Evolutionary conservation across 208 protist genomes (phyloP), one percentile per base, ranked within the genome.

Genomic region (Leishmania martiniquensis): DNA sequence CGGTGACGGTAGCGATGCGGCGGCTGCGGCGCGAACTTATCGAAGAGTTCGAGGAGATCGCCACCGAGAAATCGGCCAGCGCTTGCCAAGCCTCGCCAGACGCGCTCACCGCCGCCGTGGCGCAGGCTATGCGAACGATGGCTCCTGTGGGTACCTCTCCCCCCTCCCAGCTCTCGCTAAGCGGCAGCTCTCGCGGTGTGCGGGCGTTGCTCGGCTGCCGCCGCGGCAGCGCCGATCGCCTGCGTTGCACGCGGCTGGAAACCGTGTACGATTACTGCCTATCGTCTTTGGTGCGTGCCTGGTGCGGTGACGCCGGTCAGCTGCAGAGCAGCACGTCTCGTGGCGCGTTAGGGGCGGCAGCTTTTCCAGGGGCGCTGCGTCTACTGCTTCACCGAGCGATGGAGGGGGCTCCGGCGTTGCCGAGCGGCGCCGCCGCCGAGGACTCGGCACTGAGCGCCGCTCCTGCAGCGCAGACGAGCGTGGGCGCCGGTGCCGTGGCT

Each of bases 1-100:
- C 91, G 3, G 91, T 91, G 51, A 81, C 85, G 49, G n/a, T 89
- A n/a, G 87, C 87, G n/a, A 74, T 88, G 44, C 60, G 45, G 13
- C 87, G 91, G 13, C 76, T 80, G 42, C 67, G 57, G 67, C 73
- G 79, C 2, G 79, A 83, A 68, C 76, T 83, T 57, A 51, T 78
- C 39, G 79, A 83, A 42, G 22, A 55, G 12, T 65, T 32, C 51
- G 73, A 83, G 34, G 74, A 67, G 29, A 1, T 13, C 39, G 72
- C 59, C 55, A 51, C 42, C 32, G 72, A 55, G n/a, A 42, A 44
- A 51, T 9, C 55, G 9, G 54, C 10, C 32, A 34, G 32, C 10
- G n/a, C 39, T 22, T 22, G 17, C 37, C 71, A 49, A n/a, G 17
- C 20, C 54, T 25, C 34, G 12, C 71, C 71, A 49, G 71, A 75